phyloP scores from a whole-genome alignment of 2,329 filamentous ascomycete genomes.

The Chaetomiaceae sp. region DNA sequence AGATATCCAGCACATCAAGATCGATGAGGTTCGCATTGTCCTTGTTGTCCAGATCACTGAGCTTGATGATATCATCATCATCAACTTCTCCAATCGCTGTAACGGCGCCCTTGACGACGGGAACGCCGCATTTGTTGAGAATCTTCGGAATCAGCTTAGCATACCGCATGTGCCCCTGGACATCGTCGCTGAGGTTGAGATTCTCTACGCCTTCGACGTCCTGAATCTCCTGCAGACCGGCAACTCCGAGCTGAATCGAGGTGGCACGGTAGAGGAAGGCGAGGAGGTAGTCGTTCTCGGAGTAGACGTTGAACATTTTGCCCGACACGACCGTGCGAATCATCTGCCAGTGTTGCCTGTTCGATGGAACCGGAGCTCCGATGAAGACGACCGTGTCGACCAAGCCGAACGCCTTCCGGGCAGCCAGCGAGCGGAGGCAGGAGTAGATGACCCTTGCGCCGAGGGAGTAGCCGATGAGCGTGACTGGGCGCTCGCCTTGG shows the following conservation, averaged over 20 bases:
- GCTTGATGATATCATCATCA: constrained; percentile 35
- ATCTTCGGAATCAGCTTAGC: constrained; percentile 46
- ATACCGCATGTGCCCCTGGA: constrained; percentile 39
- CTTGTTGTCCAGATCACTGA: constrained; percentile 29
- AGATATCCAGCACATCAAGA: constrained; percentile 35
- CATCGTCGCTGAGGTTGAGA: constrained; percentile 48
- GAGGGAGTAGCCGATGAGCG: constrained; percentile 74
- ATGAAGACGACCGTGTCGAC: constrained; percentile 81
- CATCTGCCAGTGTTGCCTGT: constrained; percentile 66
- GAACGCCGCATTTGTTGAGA: constrained; percentile 47
- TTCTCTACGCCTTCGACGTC: constrained; percentile 62
- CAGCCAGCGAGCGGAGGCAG: constrained; percentile 71
- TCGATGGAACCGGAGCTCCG: constrained; percentile 72
- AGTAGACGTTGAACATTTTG: constrained; percentile 82
- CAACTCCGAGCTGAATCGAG: constrained; percentile 76
- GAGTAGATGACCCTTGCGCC: constrained; percentile 79
- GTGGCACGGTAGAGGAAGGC: constrained; percentile 83
- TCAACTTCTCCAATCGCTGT: constrained; percentile 49
- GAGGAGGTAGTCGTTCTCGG: constrained; percentile 80
- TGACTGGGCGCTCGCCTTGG: constrained; percentile 77
- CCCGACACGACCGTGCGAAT: constrained; percentile 77
- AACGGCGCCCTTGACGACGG: constrained; percentile 40
- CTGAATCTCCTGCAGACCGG: constrained; percentile 71
- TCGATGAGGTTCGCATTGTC: constrained; percentile 39
- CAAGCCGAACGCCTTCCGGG: constrained; percentile 75